Percentiles rank a stretch among this genome's conserved stretches.
Conservation (phyloP, 352 stramenopile genomes). For the Globisporangium acanthophoron region DNA sequence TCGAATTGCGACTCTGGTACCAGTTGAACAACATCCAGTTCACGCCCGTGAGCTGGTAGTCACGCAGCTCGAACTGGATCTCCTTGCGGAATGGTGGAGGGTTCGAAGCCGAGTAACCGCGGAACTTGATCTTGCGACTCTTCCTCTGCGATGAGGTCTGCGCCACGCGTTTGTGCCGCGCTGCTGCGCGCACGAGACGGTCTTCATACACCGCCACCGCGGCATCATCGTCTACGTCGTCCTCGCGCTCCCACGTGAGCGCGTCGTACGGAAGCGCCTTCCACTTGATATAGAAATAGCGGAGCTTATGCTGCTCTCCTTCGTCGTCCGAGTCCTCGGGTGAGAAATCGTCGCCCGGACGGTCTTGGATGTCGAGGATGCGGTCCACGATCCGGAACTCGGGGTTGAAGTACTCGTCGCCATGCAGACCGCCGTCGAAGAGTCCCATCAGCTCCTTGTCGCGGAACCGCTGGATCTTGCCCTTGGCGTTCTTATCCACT, state of each 20-base stretch:
- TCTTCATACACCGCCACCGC: constrained; percentile 80
- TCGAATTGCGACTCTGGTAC: constrained; percentile 96
- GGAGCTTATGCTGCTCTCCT: constrained; percentile 26
- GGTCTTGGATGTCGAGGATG: constrained; percentile 83
- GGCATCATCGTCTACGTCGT: constrained; percentile 91
- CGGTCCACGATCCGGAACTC: constrained; percentile 88
- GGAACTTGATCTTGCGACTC: constrained; percentile 65
- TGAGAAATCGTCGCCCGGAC: constrained; percentile 60
- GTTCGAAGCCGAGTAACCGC: constrained; percentile 59
- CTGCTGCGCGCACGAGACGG: constrained; percentile 42
- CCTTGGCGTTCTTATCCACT: constrained; percentile 80
- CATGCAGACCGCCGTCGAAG: constrained; percentile 42
- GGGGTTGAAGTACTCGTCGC: constrained; percentile 90
- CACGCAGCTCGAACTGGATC: constrained; percentile 85
- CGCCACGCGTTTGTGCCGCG: constrained; percentile 48
- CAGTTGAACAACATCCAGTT: constrained; percentile 99
- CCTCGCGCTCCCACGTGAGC: constrained; percentile 97
- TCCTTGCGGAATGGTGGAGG: constrained; percentile 51
- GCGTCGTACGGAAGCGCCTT: constrained; percentile 96
- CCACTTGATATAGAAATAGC: constrained; percentile 99
- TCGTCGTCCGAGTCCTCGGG: constrained; percentile 41
- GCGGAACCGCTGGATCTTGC: constrained; percentile 83
- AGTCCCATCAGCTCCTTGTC: constrained; percentile 62
- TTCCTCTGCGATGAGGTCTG: constrained; percentile 20
- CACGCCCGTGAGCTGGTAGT: constrained; percentile 99